Conservation (phyloP, 768 basidiomycete genomes). For the Suillus alpinus region DNA sequence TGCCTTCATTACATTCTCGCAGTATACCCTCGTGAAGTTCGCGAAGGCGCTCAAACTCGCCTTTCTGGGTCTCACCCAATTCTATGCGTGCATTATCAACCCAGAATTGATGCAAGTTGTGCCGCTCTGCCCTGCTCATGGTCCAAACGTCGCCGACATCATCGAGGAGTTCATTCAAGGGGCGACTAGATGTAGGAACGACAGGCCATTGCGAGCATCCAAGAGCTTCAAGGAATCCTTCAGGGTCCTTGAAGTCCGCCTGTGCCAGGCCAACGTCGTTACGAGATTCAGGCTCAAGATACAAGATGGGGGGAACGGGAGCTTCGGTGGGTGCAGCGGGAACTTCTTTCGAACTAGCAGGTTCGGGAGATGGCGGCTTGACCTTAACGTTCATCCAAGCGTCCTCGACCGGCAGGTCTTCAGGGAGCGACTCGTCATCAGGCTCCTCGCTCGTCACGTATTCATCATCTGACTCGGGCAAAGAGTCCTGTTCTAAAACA, state of each 20-base stretch:
- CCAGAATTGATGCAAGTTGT: constrained; percentile 46
- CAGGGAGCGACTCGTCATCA: constrained; percentile 9
- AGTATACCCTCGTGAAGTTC: constrained; percentile 40
- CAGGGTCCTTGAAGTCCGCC: constrained; percentile 21
- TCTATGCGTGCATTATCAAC: constrained; percentile 35
- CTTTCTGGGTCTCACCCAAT: constrained; percentile 27
- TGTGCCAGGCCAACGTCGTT: neutral
- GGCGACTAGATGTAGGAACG: constrained; percentile 36
- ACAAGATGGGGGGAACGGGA: neutral
- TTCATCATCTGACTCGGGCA: constrained; percentile 6
- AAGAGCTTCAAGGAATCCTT: constrained; percentile 37
- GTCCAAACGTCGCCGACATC: constrained; percentile 45
- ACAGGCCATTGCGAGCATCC: constrained; percentile 36
- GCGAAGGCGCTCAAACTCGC: constrained; percentile 44
- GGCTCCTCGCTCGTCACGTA: constrained; percentile 11
- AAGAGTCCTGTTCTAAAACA: constrained; percentile 4
- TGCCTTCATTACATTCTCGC: constrained; percentile 36
- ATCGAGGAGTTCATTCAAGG: constrained; percentile 35
- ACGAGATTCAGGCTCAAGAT: neutral
- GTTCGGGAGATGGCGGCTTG: neutral
- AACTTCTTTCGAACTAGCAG: neutral
- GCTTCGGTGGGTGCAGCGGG: neutral
- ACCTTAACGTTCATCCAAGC: constrained; percentile 23
- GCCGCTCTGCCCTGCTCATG: constrained; percentile 51
- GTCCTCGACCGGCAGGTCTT: constrained; percentile 24